Conservation (phyloP, 2,329 filamentous ascomycete genomes). For the Magnaporthiopsis incrustans region DNA sequence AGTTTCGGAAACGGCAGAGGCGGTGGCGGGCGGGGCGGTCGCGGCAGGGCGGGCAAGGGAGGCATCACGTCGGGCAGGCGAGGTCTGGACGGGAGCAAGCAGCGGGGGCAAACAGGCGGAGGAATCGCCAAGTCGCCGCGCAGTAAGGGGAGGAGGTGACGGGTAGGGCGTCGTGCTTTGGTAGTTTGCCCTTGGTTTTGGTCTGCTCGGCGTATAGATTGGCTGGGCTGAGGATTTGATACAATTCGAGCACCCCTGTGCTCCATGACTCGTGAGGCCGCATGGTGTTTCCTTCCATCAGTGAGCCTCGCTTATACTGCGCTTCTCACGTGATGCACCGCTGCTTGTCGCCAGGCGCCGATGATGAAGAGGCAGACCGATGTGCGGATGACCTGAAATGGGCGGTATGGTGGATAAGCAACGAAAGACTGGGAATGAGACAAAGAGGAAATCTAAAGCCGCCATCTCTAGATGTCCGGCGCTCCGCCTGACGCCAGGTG, state of each 20-base stretch:
- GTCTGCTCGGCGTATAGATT: background rate
- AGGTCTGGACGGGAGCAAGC: constrained; percentile 24
- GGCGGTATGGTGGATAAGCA: too few species aligned
- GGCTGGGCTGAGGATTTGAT: background rate
- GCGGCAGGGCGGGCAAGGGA: constrained; percentile 23
- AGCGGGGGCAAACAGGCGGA: constrained; percentile 13
- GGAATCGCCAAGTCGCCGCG: constrained; percentile 20
- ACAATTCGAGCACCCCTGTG: background rate
- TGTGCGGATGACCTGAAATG: background rate
- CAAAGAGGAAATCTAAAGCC: background rate
- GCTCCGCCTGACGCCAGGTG: too few species aligned
- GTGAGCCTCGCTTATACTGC: too few species aligned
- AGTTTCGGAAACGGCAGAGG: constrained; percentile 22
- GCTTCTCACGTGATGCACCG: too few species aligned
- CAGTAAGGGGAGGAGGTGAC: constrained; percentile 1
- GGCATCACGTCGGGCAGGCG: constrained; percentile 22
- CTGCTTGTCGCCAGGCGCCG: background rate
- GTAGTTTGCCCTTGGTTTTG: background rate
- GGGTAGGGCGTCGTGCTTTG: background rate
- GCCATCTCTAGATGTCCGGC: too few species aligned
- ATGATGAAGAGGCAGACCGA: background rate
- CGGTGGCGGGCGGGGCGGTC: constrained; percentile 22
- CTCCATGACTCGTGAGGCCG: background rate
- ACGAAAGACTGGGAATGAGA: background rate
- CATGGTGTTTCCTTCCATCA: too few species aligned